Percentiles rank a stretch among this genome's conserved stretches.
phyloP scores from a whole-genome alignment of 2,329 filamentous ascomycete species.

The Gliomastix tumulicola region DNA sequence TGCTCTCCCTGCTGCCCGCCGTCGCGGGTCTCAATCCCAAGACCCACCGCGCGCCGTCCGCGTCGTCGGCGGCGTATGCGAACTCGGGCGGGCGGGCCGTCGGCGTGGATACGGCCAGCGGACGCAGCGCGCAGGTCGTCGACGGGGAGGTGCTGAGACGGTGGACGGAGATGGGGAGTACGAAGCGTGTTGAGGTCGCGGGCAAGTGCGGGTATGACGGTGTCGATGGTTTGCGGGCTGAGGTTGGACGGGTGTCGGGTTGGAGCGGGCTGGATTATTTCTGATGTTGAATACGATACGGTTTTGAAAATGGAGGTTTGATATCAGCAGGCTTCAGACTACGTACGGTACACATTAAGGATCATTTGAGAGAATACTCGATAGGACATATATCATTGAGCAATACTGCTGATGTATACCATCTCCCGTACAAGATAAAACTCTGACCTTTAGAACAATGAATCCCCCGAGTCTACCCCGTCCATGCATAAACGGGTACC shows the following conservation, averaged over 20 bases:
- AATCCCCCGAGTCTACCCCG: too few species aligned
- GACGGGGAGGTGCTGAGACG: slow-evolving; percentile 71
- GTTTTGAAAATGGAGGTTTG: too few species aligned
- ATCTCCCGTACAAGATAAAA: too few species aligned
- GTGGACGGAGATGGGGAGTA: slow-evolving; percentile 69
- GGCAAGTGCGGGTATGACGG: slow-evolving; percentile 62
- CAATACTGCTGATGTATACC: too few species aligned
- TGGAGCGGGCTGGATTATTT: slow-evolving; percentile 58
- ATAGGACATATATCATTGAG: too few species aligned
- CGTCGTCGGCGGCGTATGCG: slow-evolving; percentile 26
- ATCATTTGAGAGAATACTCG: too few species aligned
- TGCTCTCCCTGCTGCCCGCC: slow-evolving; percentile 69
- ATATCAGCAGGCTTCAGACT: too few species aligned
- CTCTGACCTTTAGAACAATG: too few species aligned
- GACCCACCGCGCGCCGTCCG: slow-evolving; percentile 54
- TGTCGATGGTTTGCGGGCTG: slow-evolving; percentile 60
- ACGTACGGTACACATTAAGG: neutral
- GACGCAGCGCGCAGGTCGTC: slow-evolving; percentile 63
- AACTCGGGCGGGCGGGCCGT: slow-evolving; percentile 34
- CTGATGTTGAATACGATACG: slow-evolving; percentile 15
- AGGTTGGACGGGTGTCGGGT: slow-evolving; percentile 57
- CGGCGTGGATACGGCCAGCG: slow-evolving; percentile 51
- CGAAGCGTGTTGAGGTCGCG: slow-evolving; percentile 65
- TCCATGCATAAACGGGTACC: too few species aligned
- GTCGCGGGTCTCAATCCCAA: slow-evolving; percentile 77